These are phyloP conservation scores for Rhynchosporium secalis DNA, from an alignment of 2,329 filamentous ascomycete species.

Conservation along the genomic window DNA sequence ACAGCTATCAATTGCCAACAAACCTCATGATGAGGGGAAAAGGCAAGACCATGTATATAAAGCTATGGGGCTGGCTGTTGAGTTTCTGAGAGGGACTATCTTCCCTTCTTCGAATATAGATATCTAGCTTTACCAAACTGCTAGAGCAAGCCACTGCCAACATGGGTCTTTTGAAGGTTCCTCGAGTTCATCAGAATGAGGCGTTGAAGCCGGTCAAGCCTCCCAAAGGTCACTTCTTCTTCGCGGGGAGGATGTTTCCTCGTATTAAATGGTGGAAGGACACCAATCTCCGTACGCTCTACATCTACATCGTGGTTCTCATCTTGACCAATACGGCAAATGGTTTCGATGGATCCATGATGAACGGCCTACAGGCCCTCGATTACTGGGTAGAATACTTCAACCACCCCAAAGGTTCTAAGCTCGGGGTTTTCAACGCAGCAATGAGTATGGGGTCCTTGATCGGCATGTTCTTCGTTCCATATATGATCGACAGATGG, in stretches of 20 bases:
- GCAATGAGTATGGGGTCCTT: slow-evolving; percentile 50
- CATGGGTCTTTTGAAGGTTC: slow-evolving; percentile 6
- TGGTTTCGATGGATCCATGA: slow-evolving; percentile 42
- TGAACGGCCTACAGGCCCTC: slow-evolving; percentile 47
- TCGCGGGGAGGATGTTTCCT: slow-evolving; percentile 15
- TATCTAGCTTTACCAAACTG: background rate
- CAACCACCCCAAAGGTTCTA: slow-evolving; percentile 33
- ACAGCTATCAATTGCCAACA: background rate
- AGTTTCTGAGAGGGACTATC: background rate
- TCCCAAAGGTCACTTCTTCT: slow-evolving; percentile 14
- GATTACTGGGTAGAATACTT: slow-evolving; percentile 44
- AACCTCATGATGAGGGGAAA: background rate
- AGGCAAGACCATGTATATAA: background rate
- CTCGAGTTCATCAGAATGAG: slow-evolving; percentile 9
- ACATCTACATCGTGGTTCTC: slow-evolving; percentile 40
- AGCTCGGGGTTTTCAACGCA: slow-evolving; percentile 45
- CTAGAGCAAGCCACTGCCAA: background rate
- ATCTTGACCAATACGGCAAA: slow-evolving; percentile 45
- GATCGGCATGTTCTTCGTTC: slow-evolving; percentile 46
- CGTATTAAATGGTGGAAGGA: slow-evolving; percentile 39
- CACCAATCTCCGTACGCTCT: slow-evolving; percentile 37
- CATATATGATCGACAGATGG: slow-evolving; percentile 49
- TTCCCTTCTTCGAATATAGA: background rate
- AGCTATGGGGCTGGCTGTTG: background rate
- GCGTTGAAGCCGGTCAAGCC: slow-evolving; percentile 13